Percentiles rank a stretch among this genome's conserved stretches.
Conservation (phyloP, 2,329 filamentous ascomycete genomes). For the Tolypocladium endophyticum region DNA sequence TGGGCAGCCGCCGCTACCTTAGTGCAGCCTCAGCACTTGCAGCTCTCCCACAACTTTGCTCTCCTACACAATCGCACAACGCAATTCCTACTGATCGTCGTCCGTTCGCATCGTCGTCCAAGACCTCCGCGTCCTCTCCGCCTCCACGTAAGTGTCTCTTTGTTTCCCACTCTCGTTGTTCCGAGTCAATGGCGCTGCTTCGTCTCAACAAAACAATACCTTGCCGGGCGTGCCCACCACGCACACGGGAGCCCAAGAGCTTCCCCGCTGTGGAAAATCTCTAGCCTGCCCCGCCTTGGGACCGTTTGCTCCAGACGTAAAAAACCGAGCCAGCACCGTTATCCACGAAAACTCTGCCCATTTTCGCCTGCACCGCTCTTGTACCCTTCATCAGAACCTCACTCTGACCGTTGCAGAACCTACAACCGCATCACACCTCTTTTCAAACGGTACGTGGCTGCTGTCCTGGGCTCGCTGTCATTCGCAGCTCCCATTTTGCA, state of each 20-base stretch:
- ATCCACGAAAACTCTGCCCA: conserved; percentile 15
- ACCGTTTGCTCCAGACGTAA: conserved; percentile 1
- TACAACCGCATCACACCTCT: conserved; percentile 8
- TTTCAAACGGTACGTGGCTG: conserved; percentile 2
- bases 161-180: neutral
- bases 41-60: neutral
- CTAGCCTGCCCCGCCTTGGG: neutral
- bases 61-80: neutral
- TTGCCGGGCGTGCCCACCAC: neutral
- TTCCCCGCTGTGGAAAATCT: conserved; percentile 2
- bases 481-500: neutral
- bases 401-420: conserved; percentile 5
- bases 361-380: conserved; percentile 7
- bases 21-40: neutral
- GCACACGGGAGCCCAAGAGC: neutral
- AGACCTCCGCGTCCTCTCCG: neutral
- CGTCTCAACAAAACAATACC: neutral
- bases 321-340: conserved; percentile 7
- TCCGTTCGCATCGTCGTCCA: neutral
- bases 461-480: neutral
- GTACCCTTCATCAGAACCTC: conserved; percentile 5
- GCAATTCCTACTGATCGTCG: neutral
- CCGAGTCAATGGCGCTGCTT: neutral
- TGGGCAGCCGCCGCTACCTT: neutral
- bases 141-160: neutral